These are phyloP conservation scores for Arthonia radiata DNA, from an alignment of 495 filamentous ascomycete species.

Conservation along the genomic window DNA sequence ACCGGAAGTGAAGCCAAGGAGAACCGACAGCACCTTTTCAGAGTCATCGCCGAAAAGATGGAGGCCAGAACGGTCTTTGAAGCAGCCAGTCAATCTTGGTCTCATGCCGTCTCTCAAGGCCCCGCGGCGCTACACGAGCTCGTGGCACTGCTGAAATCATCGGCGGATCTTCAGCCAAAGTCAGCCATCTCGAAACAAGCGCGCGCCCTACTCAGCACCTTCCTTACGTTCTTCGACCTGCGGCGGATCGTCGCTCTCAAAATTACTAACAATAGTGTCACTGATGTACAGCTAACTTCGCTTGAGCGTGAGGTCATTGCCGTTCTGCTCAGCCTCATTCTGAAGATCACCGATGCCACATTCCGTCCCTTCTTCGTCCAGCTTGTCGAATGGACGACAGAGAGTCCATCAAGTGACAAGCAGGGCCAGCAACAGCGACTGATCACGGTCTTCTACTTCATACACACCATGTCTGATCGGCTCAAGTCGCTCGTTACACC, in stretches of 20 bases:
- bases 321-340: conserved; percentile 61
- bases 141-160: conserved; percentile 35
- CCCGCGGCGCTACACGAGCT: conserved; percentile 37
- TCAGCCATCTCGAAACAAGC: conserved; percentile 44
- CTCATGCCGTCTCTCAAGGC: conserved; percentile 30
- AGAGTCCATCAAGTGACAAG: conserved; percentile 28
- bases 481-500: conserved; percentile 85
- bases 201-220: conserved; percentile 35
- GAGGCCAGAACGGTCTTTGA: conserved; percentile 42
- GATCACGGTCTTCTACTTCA: conserved; percentile 54
- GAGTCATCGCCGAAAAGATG: conserved; percentile 43
- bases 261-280: conserved; percentile 9
- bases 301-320: conserved; percentile 42
- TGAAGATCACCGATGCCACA: conserved; percentile 86
- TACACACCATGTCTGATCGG: conserved; percentile 49
- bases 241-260: conserved; percentile 27
- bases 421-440: conserved; percentile 28
- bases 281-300: conserved; percentile 5
- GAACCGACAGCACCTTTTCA: conserved; percentile 40
- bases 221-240: conserved; percentile 49
- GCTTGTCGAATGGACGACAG: conserved; percentile 53
- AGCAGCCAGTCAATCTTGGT: conserved; percentile 46
- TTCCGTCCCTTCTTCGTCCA: conserved; percentile 82
- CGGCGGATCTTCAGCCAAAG: conserved; percentile 56
- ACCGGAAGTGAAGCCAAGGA: conserved; percentile 32